These are phyloP conservation scores for Insectozyma bohioensis DNA, from an alignment of 1,139 yeast species.

Conservation along the genomic window DNA sequence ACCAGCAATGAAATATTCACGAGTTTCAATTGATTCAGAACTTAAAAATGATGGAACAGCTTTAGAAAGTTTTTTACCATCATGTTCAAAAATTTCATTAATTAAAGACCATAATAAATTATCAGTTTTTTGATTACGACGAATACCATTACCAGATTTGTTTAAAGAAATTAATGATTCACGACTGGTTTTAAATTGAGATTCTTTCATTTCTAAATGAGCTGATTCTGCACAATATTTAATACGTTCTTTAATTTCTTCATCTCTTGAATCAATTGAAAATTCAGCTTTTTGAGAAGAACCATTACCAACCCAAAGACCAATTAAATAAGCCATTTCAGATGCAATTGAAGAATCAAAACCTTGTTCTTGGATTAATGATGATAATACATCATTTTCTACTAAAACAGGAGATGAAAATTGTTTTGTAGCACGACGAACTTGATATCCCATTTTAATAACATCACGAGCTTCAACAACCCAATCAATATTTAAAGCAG, in stretches of 20 bases:
- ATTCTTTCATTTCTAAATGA: too few species aligned
- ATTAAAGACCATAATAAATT: constrained; percentile 10
- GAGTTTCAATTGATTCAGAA: constrained; percentile 23
- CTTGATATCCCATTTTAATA: constrained; percentile 17
- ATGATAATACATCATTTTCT: constrained; percentile 24
- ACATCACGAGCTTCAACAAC: constrained; percentile 33
- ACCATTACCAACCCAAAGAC: constrained; percentile 26
- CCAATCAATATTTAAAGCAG: constrained; percentile 26
- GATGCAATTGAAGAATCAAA: constrained; percentile 16
- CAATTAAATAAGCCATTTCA: constrained; percentile 31
- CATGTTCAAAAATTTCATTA: too few species aligned
- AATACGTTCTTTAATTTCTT: too few species aligned
- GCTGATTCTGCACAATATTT: too few species aligned
- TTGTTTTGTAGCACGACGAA: constrained; percentile 27
- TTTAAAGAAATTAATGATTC: too few species aligned
- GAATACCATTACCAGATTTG: too few species aligned
- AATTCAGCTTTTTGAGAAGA: constrained; percentile 16
- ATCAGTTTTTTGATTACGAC: constrained; percentile 7
- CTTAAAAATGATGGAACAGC: constrained; percentile 18
- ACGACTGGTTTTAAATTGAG: too few species aligned
- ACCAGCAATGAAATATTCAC: constrained; percentile 43
- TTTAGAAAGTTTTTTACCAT: too few species aligned
- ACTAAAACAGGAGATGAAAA: constrained; percentile 30
- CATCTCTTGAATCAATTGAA: constrained; percentile 20
- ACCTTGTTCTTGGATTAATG: constrained; percentile 15